Conservation (phyloP, 768 basidiomycete species). For the Leccinum arenicola region DNA sequence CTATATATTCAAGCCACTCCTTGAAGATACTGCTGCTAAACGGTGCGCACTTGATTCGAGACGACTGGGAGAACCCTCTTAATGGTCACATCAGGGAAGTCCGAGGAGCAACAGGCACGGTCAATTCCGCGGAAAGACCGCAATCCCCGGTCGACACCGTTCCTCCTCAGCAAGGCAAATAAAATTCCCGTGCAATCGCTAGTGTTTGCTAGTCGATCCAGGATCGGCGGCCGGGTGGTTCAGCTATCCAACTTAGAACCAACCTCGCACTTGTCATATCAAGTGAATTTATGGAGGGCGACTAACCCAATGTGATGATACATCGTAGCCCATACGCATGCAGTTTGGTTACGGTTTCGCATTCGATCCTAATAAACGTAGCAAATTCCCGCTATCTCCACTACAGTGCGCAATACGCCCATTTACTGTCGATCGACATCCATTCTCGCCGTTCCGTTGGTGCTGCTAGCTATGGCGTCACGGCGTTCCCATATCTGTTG, state of each 20-base stretch:
- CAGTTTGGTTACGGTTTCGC: constrained; percentile 4
- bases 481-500: constrained; percentile 65
- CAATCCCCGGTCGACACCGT: background rate
- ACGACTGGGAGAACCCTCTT: background rate
- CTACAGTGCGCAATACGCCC: background rate
- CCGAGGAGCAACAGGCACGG: background rate
- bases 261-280: background rate
- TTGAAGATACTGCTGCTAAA: constrained; percentile 20
- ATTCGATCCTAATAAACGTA: constrained; percentile 21
- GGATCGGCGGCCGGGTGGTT: background rate
- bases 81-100: constrained; percentile 11
- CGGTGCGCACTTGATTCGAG: constrained; percentile 12
- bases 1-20: constrained; percentile 61
- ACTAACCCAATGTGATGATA: constrained; percentile 9
- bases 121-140: constrained; percentile 2
- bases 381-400: constrained; percentile 33
- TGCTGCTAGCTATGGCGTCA: constrained; percentile 17
- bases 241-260: background rate
- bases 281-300: constrained; percentile 7
- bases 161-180: constrained; percentile 11
- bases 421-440: constrained; percentile 31
- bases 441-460: constrained; percentile 26
- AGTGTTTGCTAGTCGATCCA: background rate
- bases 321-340: constrained; percentile 10
- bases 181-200: background rate